Conservation (phyloP, 164 flowering plant genomes). For the grape (Vitis vinifera) region DNA sequence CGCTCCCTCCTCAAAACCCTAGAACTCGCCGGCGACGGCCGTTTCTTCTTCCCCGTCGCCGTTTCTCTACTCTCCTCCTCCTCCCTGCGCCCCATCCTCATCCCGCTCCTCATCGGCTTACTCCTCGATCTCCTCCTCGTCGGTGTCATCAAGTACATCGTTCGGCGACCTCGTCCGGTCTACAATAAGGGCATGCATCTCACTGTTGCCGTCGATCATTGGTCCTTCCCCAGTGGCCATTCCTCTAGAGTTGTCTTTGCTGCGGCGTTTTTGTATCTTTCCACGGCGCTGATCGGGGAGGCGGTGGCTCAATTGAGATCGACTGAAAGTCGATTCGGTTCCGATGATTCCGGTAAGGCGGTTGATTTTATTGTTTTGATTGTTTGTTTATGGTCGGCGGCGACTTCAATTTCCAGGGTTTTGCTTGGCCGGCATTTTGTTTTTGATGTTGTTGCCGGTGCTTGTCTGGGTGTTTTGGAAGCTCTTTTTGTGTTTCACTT, state of each 20-base stretch:
- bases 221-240: constrained; percentile 93
- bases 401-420: constrained; percentile 76
- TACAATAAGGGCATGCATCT: constrained; percentile 68
- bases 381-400: constrained; percentile 50
- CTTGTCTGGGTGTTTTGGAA: constrained; percentile 65
- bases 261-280: constrained; percentile 45
- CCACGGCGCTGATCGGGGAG: constrained; percentile 16
- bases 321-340: background rate
- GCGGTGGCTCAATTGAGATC: constrained; percentile 12
- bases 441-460: constrained; percentile 32
- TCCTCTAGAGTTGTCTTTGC: constrained; percentile 73
- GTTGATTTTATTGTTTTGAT: constrained; percentile 15
- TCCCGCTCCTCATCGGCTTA: constrained; percentile 44
- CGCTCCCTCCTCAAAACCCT: constrained; percentile 34
- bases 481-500: constrained; percentile 43
- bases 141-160: constrained; percentile 49
- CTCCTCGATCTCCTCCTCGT: constrained; percentile 62
- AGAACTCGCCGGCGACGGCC: constrained; percentile 86
- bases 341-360: constrained; percentile 15
- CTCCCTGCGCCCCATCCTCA: constrained; percentile 18
- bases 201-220: constrained; percentile 69
- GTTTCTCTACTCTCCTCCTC: constrained; percentile 29
- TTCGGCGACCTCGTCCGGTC: constrained; percentile 75
- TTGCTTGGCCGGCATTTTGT: constrained; percentile 77
- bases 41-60: constrained; percentile 57